Conservation (phyloP, 2,329 filamentous ascomycete genomes). For the Phialophora chinensis region DNA sequence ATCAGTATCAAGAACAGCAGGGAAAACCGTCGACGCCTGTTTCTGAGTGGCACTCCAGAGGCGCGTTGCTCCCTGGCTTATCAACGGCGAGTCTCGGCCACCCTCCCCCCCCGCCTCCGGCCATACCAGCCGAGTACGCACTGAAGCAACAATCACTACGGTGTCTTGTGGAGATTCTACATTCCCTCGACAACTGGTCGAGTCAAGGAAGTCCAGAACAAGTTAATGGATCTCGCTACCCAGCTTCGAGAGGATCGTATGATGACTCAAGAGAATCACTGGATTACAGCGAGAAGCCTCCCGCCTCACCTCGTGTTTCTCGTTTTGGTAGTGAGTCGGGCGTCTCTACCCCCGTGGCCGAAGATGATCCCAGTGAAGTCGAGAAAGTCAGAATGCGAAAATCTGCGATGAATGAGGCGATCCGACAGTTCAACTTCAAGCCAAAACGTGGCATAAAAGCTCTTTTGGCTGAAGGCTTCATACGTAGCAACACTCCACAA, state of each 20-base stretch:
- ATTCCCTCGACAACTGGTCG: slow-evolving; percentile 93
- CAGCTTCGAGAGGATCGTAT: slow-evolving; percentile 58
- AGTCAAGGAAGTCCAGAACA: slow-evolving; percentile 67
- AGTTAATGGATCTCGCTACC: slow-evolving; percentile 42
- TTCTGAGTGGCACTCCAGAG: slow-evolving; percentile 83
- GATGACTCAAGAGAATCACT: slow-evolving; percentile 74
- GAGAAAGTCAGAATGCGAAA: slow-evolving; percentile 94
- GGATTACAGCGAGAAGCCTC: slow-evolving; percentile 63
- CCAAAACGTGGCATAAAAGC: slow-evolving; percentile 91
- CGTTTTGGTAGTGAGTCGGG: slow-evolving; percentile 59
- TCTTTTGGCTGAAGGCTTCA: slow-evolving; percentile 84
- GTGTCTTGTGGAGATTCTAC: slow-evolving; percentile 83
- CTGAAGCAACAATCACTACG: slow-evolving; percentile 90
- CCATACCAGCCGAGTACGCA: slow-evolving; percentile 81
- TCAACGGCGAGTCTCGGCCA: slow-evolving; percentile 76
- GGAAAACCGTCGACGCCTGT: slow-evolving; percentile 63
- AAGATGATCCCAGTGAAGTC: slow-evolving; percentile 92
- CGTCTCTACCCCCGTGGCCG: slow-evolving; percentile 71
- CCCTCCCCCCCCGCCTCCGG: slow-evolving; percentile 54
- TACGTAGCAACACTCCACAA: slow-evolving; percentile 74
- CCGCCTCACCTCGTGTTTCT: slow-evolving; percentile 67
- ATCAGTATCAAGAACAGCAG: slow-evolving; percentile 81
- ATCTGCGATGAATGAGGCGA: slow-evolving; percentile 85
- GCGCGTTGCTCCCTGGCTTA: slow-evolving; percentile 84
- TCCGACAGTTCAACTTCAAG: slow-evolving; percentile 96